Evolutionary conservation across 768 basidiomycete species (phyloP), one percentile per base, ranked within the genome.

Genomic region (Mycena pura): DNA sequence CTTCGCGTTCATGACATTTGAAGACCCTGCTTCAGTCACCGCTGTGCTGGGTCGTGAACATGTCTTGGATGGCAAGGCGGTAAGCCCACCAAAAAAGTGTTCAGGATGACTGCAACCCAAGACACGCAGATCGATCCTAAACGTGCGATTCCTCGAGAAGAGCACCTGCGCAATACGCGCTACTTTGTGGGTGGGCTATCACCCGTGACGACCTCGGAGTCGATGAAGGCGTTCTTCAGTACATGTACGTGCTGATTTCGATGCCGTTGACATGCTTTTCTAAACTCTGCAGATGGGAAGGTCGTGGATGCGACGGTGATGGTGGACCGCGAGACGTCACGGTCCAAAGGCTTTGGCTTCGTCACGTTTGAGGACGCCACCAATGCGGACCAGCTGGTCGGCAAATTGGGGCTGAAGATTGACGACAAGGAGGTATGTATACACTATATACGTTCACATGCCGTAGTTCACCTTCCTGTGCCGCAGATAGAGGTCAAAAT

Each of bases 251-350:
- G 13, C n/a, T 19, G 3, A 22, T 41, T 50, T 11, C 25, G 7
- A 21, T 21, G 25, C 17, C 19, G 14, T 27, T 14, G 21, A 13
- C 25, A 46, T 6, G 3, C 44, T 28, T 24, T 45, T 36, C 22
- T 38, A 31, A 10, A 3, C 36, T 47, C 9, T 6, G 6, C 40
- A 66, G 64, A 86, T 68, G 92, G 92, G n/a, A 85, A 84, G 57
- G 89, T 94, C 52, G 85, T 92, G 48, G 92, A 94, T 68, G 85
- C 91, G 3, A 93, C 91, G 3, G 90, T 94, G 50, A 94, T 94
- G 92, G 81, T 91, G 58, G 92, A 94, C 71, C 82, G 89, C 49
- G 90, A 92, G 55, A 85, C 88, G 11, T 84, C 82, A 5, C 79
- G 90, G 24, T 89, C 87, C 29, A 92, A 93, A 73, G 92, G 92